Conservation (phyloP, 352 stramenopile genomes). For the Lagenidium sp. region DNA sequence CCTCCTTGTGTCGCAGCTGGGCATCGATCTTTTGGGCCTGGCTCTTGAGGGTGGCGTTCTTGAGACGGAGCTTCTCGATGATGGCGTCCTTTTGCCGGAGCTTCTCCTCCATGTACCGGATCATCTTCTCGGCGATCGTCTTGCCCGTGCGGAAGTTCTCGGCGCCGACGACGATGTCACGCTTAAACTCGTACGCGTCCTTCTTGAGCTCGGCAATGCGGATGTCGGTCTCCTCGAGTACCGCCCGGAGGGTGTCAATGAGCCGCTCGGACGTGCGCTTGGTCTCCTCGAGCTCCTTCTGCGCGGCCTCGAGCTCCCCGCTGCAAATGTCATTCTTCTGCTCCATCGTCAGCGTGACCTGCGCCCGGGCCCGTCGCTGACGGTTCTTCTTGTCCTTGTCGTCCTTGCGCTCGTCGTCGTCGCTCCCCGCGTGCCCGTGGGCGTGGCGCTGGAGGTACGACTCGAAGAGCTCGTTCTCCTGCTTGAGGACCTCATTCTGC, state of each 20-base stretch:
- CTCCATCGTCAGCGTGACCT: conserved; percentile 80
- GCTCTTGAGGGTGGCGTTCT: conserved; percentile 91
- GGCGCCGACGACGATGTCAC: conserved; percentile 90
- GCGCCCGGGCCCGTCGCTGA: conserved; percentile 45
- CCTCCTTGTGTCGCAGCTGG: conserved; percentile 91
- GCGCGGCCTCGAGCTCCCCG: conserved; percentile 77
- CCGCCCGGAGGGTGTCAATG: conserved; percentile 90
- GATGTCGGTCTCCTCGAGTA: too few relatives aligned
- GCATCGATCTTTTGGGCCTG: conserved; percentile 89
- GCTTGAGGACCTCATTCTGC: conserved; percentile 83
- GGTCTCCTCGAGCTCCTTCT: conserved; percentile 87
- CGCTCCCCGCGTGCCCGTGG: conserved; percentile 26
- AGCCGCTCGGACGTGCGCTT: conserved; percentile 87
- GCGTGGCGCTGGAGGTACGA: conserved; percentile 70
- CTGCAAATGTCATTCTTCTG: conserved; percentile 91
- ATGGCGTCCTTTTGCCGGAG: conserved; percentile 87
- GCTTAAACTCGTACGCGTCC: conserved; percentile 95
- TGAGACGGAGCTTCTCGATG: conserved; percentile 91
- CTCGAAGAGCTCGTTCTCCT: conserved; percentile 89
- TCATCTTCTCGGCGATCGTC: conserved; percentile 90
- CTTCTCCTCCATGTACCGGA: conserved; percentile 94
- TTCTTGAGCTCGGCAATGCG: conserved; percentile 93
- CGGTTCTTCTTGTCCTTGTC: conserved; percentile 45
- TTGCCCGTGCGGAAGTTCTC: conserved; percentile 93
- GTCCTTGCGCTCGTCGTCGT: conserved; percentile 62